Conservation (phyloP, 2,329 filamentous ascomycete genomes). For the Incumbomyces delicatus region DNA sequence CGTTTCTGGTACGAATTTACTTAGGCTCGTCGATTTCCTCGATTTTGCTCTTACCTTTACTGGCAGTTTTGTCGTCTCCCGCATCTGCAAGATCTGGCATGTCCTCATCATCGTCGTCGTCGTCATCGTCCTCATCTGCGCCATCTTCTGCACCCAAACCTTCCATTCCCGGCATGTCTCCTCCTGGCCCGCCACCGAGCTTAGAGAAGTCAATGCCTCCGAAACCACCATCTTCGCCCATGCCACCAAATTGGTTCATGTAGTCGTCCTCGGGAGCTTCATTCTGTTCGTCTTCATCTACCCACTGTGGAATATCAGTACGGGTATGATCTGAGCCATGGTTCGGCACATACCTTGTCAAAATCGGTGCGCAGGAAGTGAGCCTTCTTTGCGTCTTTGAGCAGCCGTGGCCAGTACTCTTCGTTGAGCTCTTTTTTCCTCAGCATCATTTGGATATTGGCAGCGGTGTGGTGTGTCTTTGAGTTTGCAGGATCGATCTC, state of each 20-base stretch:
- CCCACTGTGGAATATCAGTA: conserved; percentile 50
- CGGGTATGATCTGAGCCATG: neutral
- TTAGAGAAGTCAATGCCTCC: conserved; percentile 80
- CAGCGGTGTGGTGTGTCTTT: conserved; percentile 79
- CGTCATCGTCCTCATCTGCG: conserved; percentile 42
- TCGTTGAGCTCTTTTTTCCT: conserved; percentile 94
- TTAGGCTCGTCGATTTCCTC: conserved; percentile 17
- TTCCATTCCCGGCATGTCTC: conserved; percentile 31
- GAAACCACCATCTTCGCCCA: conserved; percentile 55
- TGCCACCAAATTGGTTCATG: conserved; percentile 41
- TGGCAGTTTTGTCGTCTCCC: conserved; percentile 29
- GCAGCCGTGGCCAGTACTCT: conserved; percentile 89
- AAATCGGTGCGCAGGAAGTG: conserved; percentile 99
- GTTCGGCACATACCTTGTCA: conserved; percentile 62
- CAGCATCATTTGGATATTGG: conserved; percentile 82
- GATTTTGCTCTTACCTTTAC: conserved; percentile 22
- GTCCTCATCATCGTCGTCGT: conserved; percentile 60
- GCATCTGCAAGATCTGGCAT: conserved; percentile 70
- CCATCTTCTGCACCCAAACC: conserved; percentile 26
- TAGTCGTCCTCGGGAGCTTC: conserved; percentile 72
- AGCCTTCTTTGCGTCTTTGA: conserved; percentile 80
- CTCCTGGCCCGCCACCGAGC: conserved; percentile 55
- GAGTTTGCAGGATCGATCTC: conserved; percentile 80
- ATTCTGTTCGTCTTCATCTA: conserved; percentile 97
- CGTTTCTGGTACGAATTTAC: conserved; percentile 3